These are phyloP conservation scores for Asterophora lycoperdoides DNA, from an alignment of 768 basidiomycete species.

Conservation along the genomic window DNA sequence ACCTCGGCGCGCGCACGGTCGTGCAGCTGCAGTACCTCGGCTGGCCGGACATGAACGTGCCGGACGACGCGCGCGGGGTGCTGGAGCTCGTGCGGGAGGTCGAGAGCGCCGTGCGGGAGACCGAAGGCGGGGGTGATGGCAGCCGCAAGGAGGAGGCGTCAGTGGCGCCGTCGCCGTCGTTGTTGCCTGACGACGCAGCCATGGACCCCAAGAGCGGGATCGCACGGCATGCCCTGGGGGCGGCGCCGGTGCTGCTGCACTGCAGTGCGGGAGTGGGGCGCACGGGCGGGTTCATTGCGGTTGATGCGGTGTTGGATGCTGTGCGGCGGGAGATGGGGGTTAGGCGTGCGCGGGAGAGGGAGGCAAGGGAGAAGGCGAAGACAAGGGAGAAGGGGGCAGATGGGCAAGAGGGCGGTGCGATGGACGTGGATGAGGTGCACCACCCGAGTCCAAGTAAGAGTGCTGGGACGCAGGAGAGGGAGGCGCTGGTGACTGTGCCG, in stretches of 20 bases:
- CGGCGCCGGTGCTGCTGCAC: constrained; percentile 69
- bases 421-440: constrained; percentile 29
- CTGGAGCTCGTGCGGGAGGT: constrained; percentile 72
- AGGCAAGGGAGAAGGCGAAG: not conserved
- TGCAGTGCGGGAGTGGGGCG: constrained; percentile 95
- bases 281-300: constrained; percentile 89
- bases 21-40: constrained; percentile 89
- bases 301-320: constrained; percentile 81
- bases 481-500: constrained; percentile 9
- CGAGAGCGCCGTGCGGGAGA: constrained; percentile 41
- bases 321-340: constrained; percentile 53
- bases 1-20: constrained; percentile 58
- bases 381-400: not conserved
- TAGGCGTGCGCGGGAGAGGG: constrained; percentile 4
- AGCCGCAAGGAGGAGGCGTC: no score
- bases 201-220: constrained; percentile 56
- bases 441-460: not conserved
- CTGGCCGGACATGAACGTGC: constrained; percentile 98
- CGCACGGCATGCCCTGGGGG: constrained; percentile 45
- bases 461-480: not conserved
- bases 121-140: no score
- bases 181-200: no score
- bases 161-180: no score
- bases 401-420: constrained; percentile 16
- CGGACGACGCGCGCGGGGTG: constrained; percentile 73